phyloP scores from a whole-genome alignment of 495 filamentous ascomycete genomes.

The Penicillium daleae region DNA sequence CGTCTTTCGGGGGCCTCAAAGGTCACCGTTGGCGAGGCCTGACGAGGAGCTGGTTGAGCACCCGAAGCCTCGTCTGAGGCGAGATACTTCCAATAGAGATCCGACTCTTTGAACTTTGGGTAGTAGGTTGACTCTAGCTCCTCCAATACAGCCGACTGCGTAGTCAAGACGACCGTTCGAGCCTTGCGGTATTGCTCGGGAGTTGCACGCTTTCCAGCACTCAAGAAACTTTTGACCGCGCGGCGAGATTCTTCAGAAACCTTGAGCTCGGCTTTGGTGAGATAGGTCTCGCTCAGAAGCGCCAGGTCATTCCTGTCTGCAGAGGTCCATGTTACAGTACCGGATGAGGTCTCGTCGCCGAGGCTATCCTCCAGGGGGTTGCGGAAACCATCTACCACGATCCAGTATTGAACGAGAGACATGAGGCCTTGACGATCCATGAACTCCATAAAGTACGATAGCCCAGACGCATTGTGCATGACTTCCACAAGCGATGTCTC shows the following conservation, averaged over 20 bases:
- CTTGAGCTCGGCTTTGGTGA: slow-evolving; percentile 79
- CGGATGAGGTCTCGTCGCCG: slow-evolving; percentile 66
- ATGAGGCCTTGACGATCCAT: slow-evolving; percentile 92
- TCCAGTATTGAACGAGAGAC: slow-evolving; percentile 95
- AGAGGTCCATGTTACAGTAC: slow-evolving; percentile 74
- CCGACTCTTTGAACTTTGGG: slow-evolving; percentile 84
- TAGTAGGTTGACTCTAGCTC: slow-evolving; percentile 80
- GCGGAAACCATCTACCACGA: slow-evolving; percentile 96
- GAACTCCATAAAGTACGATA: slow-evolving; percentile 99
- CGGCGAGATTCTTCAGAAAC: slow-evolving; percentile 68
- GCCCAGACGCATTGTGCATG: slow-evolving; percentile 81
- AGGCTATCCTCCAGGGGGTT: slow-evolving; percentile 92
- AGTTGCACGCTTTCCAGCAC: slow-evolving; percentile 72
- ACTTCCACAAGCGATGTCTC: slow-evolving; percentile 78
- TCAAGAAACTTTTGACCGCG: slow-evolving; percentile 76
- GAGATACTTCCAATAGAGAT: slow-evolving; percentile 93
- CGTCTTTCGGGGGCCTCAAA: slow-evolving; percentile 40
- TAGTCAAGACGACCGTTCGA: slow-evolving; percentile 75
- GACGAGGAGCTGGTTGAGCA: slow-evolving; percentile 30
- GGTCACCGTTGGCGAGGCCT: slow-evolving; percentile 31
- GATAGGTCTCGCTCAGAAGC: slow-evolving; percentile 87
- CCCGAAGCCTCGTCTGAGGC: slow-evolving; percentile 81
- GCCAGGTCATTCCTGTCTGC: slow-evolving; percentile 85
- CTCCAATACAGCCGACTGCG: slow-evolving; percentile 81
- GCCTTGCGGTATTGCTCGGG: slow-evolving; percentile 82